phyloP scores from a whole-genome alignment of 495 filamentous ascomycete species.

The Aspergillus wentii region DNA sequence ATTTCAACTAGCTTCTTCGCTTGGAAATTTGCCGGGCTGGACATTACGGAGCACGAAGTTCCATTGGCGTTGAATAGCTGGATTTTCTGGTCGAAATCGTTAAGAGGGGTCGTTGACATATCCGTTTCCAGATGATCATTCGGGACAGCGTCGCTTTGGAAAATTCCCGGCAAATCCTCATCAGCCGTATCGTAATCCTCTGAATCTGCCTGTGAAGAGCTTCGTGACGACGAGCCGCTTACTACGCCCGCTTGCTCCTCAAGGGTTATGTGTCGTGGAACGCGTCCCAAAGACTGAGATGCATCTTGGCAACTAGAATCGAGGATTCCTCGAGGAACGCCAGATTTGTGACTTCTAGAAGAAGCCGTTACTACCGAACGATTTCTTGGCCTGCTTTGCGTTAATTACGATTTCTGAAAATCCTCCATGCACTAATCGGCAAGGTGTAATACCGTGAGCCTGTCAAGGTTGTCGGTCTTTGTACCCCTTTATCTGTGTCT shows the following conservation, averaged over 20 bases:
- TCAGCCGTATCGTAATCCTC: constrained; percentile 36
- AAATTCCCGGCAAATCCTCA: constrained; percentile 19
- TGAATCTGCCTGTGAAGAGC: constrained; percentile 15
- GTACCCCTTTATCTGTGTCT: too few species aligned
- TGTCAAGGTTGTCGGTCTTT: too few species aligned
- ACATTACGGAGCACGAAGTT: not conserved
- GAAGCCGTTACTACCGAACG: too few species aligned
- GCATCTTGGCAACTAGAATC: not conserved
- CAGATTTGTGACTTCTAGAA: too few species aligned
- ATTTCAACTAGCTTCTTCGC: constrained; percentile 10
- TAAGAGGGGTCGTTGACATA: not conserved
- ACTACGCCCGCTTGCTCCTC: too few species aligned
- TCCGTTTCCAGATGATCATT: not conserved
- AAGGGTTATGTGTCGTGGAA: too few species aligned
- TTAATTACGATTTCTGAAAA: too few species aligned
- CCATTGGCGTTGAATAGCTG: not conserved
- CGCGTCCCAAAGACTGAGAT: constrained; percentile 2
- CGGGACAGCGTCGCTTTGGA: not conserved
- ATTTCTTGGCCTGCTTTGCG: too few species aligned
- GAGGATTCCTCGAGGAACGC: constrained; percentile 1
- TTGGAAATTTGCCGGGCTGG: not conserved
- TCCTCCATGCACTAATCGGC: too few species aligned
- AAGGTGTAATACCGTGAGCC: too few species aligned
- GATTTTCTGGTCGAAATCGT: not conserved
- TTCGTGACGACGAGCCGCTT: constrained; percentile 12